These are phyloP conservation scores for Saccharum officinarum DNA, from an alignment of 176 grass and related monocot species.

Conservation along the genomic window DNA sequence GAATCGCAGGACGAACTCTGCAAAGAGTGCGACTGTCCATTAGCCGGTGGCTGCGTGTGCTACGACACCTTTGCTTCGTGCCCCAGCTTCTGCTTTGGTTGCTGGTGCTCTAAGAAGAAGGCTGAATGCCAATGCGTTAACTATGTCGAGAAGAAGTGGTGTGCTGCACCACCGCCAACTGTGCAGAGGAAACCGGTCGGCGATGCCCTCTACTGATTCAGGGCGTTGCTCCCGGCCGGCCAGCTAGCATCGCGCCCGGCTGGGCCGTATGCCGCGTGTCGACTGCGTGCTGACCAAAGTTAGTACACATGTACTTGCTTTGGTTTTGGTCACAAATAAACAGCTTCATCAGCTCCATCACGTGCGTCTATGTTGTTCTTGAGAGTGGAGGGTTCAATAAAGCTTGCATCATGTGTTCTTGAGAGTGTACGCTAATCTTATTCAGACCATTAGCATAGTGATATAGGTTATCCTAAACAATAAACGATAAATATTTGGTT, in stretches of 20 bases:
- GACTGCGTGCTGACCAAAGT: not conserved
- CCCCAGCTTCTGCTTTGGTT: not conserved
- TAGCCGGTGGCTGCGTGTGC: not conserved
- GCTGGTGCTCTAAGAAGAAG: not conserved
- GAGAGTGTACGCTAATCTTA: too few relatives aligned
- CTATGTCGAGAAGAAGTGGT: not conserved
- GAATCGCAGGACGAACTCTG: not conserved
- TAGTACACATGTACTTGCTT: not conserved
- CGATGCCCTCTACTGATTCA: not conserved
- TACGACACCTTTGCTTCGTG: not conserved
- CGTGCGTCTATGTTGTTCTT: not conserved
- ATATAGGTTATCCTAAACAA: too few relatives aligned
- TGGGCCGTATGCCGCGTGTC: not conserved
- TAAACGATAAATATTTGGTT: too few relatives aligned
- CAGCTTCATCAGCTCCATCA: not conserved
- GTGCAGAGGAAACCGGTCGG: not conserved
- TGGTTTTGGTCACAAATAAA: not conserved
- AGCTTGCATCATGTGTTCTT: not conserved
- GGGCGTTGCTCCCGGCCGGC: not conserved
- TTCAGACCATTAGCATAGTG: too few relatives aligned
- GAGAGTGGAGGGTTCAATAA: not conserved
- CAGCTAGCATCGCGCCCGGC: not conserved
- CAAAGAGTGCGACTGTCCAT: not conserved
- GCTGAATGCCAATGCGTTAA: not conserved
- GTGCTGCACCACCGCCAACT: not conserved